These are phyloP conservation scores for Pseudogymnoascus verrucosus DNA, from an alignment of 2,329 filamentous ascomycete species.

Conservation along the genomic window DNA sequence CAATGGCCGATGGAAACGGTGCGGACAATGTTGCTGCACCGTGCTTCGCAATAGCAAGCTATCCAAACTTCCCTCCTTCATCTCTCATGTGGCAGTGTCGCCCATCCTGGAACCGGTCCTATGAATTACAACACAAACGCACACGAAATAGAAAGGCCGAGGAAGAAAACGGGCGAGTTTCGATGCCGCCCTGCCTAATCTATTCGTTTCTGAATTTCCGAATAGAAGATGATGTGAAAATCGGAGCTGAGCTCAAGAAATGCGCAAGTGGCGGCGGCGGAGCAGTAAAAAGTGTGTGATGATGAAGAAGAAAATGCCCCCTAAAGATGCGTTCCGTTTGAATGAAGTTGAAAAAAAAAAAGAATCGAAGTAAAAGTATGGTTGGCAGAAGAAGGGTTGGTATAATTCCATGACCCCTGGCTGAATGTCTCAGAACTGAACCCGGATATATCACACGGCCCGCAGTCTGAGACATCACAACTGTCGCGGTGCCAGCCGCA, in stretches of 20 bases:
- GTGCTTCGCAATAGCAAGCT: not conserved
- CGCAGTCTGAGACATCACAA: not conserved
- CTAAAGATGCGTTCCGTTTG: not conserved
- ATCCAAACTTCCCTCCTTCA: not conserved
- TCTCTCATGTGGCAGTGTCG: not conserved
- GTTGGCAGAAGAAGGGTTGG: constrained; percentile 7
- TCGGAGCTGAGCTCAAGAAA: not conserved
- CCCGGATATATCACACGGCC: not conserved
- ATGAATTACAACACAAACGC: constrained; percentile 3
- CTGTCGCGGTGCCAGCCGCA: constrained; percentile 2
- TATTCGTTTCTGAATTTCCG: constrained; percentile 2
- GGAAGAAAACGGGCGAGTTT: not conserved
- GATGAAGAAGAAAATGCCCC: not conserved
- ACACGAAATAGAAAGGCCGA: not conserved
- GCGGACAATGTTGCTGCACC: not conserved
- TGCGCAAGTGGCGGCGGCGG: not conserved
- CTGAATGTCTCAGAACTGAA: not conserved
- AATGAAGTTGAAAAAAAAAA: not conserved
- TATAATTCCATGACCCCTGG: not conserved
- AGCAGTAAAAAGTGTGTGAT: not conserved
- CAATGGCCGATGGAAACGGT: not conserved
- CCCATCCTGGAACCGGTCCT: not conserved
- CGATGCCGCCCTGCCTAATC: not conserved
- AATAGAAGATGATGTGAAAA: not conserved
- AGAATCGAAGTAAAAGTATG: not conserved